A percentile compares a stretch with the other conserved stretches of the same genome.
phyloP scores from a whole-genome alignment of 2,329 filamentous ascomycete species.

The Talaromyces verruculosus region DNA sequence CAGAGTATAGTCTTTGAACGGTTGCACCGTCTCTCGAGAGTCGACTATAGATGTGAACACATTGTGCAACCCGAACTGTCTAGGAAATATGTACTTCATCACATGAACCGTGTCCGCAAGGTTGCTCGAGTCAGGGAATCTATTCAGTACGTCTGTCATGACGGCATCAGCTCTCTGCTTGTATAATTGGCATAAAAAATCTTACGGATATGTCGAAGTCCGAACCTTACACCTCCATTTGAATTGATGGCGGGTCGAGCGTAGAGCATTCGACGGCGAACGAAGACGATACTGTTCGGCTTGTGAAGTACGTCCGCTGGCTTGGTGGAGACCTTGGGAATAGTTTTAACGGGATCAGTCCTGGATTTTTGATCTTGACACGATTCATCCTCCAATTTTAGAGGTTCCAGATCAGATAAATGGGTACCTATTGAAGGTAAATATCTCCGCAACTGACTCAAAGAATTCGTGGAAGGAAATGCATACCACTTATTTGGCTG shows the following conservation, averaged over 20 bases:
- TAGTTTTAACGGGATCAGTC: background rate
- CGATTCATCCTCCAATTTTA: slow-evolving; percentile 18
- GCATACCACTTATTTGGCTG: slow-evolving; percentile 74
- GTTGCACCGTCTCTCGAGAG: slow-evolving; percentile 64
- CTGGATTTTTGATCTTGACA: background rate
- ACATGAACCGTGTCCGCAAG: slow-evolving; percentile 63
- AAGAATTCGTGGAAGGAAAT: background rate
- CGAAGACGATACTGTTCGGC: slow-evolving; percentile 66
- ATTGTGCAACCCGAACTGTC: slow-evolving; percentile 87
- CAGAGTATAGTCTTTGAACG: slow-evolving; percentile 79
- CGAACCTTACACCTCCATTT: slow-evolving; percentile 67
- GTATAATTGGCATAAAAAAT: slow-evolving; percentile 22
- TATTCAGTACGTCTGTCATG: slow-evolving; percentile 74
- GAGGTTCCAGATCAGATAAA: slow-evolving; percentile 33
- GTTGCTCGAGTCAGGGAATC: slow-evolving; percentile 54
- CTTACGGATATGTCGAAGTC: slow-evolving; percentile 78
- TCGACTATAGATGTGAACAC: slow-evolving; percentile 76
- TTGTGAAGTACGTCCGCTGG: slow-evolving; percentile 23
- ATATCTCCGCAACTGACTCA: background rate
- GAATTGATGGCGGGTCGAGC: slow-evolving; percentile 70
- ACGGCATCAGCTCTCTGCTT: background rate
- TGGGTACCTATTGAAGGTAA: slow-evolving; percentile 30
- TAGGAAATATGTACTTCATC: slow-evolving; percentile 91
- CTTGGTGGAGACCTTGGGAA: background rate
- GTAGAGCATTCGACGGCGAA: slow-evolving; percentile 84